Percentiles rank a stretch among this genome's conserved stretches.
phyloP scores from a whole-genome alignment of 2,329 filamentous ascomycete genomes.

The Calonectria naviculata region DNA sequence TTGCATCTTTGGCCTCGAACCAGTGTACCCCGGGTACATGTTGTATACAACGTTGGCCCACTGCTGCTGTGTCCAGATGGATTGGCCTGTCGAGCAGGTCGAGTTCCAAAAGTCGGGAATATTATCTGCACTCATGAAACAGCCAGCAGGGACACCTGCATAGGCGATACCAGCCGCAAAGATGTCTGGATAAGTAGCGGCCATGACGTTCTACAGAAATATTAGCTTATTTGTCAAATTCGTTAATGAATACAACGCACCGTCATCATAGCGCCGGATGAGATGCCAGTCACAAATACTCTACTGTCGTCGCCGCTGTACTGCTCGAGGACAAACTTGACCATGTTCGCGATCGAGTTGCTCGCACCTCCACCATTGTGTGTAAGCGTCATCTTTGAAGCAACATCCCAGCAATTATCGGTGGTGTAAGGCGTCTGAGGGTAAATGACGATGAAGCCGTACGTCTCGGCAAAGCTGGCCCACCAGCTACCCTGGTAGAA shows the following conservation, averaged over 20 bases:
- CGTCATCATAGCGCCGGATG: conserved; percentile 39
- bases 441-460: conserved; percentile 66
- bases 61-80: conserved; percentile 50
- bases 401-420: conserved; percentile 69
- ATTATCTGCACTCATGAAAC: conserved; percentile 56
- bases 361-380: conserved; percentile 64
- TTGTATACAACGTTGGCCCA: conserved; percentile 55
- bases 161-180: conserved; percentile 64
- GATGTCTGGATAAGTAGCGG: conserved; percentile 65
- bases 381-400: conserved; percentile 59
- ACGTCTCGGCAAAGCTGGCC: conserved; percentile 61
- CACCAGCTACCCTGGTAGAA: conserved; percentile 65
- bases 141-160: conserved; percentile 65
- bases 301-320: conserved; percentile 60
- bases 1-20: conserved; percentile 66
- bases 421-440: conserved; percentile 50
- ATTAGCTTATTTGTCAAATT: conserved; percentile 28
- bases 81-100: conserved; percentile 63
- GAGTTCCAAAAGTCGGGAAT: conserved; percentile 64
- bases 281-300: conserved; percentile 58
- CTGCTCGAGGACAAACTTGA: conserved; percentile 57
- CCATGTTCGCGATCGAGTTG: conserved; percentile 65
- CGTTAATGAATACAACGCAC: not conserved
- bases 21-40: conserved; percentile 63
- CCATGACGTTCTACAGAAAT: conserved; percentile 53